Conservation (phyloP, 1,139 yeast species). For the Scheffersomyces quercinus region DNA sequence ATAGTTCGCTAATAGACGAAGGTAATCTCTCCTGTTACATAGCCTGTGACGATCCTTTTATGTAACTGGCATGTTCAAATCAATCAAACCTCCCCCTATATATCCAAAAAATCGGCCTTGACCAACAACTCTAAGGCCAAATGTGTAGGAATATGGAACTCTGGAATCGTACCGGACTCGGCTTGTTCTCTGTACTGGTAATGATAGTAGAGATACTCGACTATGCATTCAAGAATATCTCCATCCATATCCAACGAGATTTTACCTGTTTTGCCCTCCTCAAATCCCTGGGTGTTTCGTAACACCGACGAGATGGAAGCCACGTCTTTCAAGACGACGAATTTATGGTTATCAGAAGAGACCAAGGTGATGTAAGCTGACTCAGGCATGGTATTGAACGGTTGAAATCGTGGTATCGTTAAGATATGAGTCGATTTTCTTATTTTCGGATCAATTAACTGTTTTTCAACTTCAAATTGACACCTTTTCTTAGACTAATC, state of each 20-base stretch:
- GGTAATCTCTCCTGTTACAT: too few species aligned
- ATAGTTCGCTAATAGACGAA: too few species aligned
- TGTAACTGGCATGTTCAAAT: too few species aligned
- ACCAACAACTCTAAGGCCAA: constrained; percentile 88
- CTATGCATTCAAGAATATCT: constrained; percentile 72
- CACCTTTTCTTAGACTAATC: too few species aligned
- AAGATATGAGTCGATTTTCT: too few species aligned
- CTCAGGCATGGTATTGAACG: too few species aligned
- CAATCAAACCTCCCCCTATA: constrained; percentile 18
- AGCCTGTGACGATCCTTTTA: too few species aligned
- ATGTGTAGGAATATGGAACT: constrained; percentile 89
- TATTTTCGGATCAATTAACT: too few species aligned
- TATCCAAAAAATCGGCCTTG: constrained; percentile 87
- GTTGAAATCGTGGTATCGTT: too few species aligned
- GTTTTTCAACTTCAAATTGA: too few species aligned
- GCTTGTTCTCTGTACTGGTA: constrained; percentile 64
- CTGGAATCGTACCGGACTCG: constrained; percentile 65
- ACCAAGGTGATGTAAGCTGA: constrained; percentile 58
- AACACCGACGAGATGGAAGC: constrained; percentile 85
- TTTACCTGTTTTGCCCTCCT: constrained; percentile 52
- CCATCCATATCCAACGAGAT: constrained; percentile 68
- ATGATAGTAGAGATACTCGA: constrained; percentile 83
- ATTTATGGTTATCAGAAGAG: constrained; percentile 73
- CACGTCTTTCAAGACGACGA: constrained; percentile 68
- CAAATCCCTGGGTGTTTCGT: constrained; percentile 63